Base-by-base conservation (phyloP, 2,329 filamentous ascomycete species). In the Fusarium acutatum region DNA sequence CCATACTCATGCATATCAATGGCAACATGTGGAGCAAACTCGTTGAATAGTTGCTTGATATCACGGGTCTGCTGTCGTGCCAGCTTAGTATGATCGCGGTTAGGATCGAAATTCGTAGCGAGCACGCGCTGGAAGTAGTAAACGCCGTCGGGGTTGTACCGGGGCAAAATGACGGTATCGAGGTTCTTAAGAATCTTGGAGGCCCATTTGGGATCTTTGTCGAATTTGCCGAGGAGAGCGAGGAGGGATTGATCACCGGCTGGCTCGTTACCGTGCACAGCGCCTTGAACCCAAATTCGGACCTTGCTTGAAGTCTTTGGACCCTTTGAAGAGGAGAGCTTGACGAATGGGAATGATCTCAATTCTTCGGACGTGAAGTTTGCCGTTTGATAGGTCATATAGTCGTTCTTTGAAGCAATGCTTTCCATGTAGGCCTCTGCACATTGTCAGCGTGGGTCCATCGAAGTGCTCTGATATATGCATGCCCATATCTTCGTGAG, bases 1-100 rank as follows among this genome's bases (percentile, higher is more conserved):
- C 71, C 71, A 41, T 80, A 81, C 58, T 81, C 80, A 38, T 81
- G 80, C 72, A 79, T 79, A n/a, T 81, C 80, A 9, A 81, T 73
- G 3, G 76, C 78, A 18, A 81, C 73, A 22, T 81, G 80, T 0
- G 80, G 80, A 13, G 60, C 64, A 52, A 79, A 81, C 12, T 77
- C 67, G 15, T 60, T 73, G 12, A 80, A 71, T 0, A 81, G 61
- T 35, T 72, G 52, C 67, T 81, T 81, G 46, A 81, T 79, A 30
- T 75, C 69, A 13, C 77, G 73, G 0, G 80, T 81, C 56, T 81
- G 80, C 64, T 79, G 72, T 10, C 80, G 73, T 5, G 77, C 80
- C 3, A 81, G 75, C 35, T 80, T 81, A 5, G 75, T 75, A n/a
- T 81, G 80, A 30, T 81, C 80, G 4, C 80, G 77, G 60, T 81